Base-by-base conservation (phyloP, 768 basidiomycete species). In the Rhizopogon rudus region DNA sequence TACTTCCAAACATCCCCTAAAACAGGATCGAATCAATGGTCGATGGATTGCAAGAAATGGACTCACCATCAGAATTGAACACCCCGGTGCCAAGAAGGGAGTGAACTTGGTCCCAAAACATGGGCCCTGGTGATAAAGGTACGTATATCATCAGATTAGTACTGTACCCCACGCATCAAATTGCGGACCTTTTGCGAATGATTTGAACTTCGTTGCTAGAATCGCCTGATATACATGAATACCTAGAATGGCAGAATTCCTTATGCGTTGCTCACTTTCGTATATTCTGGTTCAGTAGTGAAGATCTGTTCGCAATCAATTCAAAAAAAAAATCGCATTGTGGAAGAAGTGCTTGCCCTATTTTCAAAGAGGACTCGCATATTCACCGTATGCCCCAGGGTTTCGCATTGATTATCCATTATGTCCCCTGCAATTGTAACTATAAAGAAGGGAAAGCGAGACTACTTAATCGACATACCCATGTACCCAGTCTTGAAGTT, bases 401-500 rank as follows among this genome's bases (percentile, higher is more conserved):
- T 54, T 13, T 59, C 40, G 9, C 53, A 60, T 51, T 68, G 59
- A n/a, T 29, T 3, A 3, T 7, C 33, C 1, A 51, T 0, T 5
- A 44, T 55, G 17, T 66, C 67, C 40, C 41, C 67, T 69, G 40
- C 1, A 16, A 20, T 9, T 16, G 20, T 39, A 5, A 14, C 16
- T 12, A 10, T 14, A n/a, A n/a, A 6, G 20, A 57, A 33, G 7
- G 12, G 33, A 49, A 22, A 35, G 13, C 13, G 22, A 22, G 8
- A 49, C 12, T 22, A 51, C n/a, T 33, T 4, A 40, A 22, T 20
- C 17, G 1, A 10, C 75, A 6, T 56, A 77, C 83, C 80, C 17
- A 74, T 73, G 65, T 84, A 83, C 1, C 81, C 83, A 40, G 62
- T 61, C 3, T 67, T 65, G 52, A 73, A 75, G 33, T 74, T 71